These are phyloP conservation scores for Auxenochlorella pyrenoidosa DNA, from an alignment of 139 green algal genomes.

Conservation along the genomic window DNA sequence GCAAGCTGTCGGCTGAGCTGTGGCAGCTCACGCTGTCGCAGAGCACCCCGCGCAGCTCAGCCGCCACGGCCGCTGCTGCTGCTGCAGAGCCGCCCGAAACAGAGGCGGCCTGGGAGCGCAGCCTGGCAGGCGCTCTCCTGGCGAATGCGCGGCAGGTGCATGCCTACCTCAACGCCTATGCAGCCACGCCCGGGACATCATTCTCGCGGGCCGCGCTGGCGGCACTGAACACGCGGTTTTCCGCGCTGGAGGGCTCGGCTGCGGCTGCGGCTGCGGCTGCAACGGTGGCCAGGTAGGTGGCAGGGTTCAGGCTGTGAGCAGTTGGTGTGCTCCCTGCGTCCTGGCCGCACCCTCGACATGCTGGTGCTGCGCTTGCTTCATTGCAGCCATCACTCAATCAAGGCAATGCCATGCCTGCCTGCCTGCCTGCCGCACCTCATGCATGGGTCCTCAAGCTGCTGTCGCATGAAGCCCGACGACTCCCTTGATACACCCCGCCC, in stretches of 20 bases:
- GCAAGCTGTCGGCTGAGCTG: conserved; percentile 66
- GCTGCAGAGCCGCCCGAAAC: neutral
- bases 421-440: no score
- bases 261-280: neutral
- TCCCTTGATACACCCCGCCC: neutral
- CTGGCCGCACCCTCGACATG: neutral
- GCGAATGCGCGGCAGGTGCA: conserved; percentile 55
- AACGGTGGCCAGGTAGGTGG: neutral
- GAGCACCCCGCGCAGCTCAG: neutral
- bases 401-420: neutral
- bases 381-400: no score
- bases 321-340: neutral
- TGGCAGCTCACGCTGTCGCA: conserved; percentile 52
- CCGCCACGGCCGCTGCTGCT: neutral
- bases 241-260: neutral
- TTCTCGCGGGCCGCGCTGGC: conserved; percentile 56
- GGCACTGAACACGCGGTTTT: conserved; percentile 39
- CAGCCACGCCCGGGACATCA: conserved; percentile 28
- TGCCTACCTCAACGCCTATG: conserved; percentile 78
- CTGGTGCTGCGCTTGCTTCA: no score
- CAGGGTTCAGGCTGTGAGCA: neutral
- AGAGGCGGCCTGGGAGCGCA: conserved; percentile 6
- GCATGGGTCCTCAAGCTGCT: no score
- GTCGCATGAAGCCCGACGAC: no score
- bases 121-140: conserved; percentile 9